Base-by-base conservation (phyloP, 2,329 filamentous ascomycete species). In the Bipolaris zeicola region DNA sequence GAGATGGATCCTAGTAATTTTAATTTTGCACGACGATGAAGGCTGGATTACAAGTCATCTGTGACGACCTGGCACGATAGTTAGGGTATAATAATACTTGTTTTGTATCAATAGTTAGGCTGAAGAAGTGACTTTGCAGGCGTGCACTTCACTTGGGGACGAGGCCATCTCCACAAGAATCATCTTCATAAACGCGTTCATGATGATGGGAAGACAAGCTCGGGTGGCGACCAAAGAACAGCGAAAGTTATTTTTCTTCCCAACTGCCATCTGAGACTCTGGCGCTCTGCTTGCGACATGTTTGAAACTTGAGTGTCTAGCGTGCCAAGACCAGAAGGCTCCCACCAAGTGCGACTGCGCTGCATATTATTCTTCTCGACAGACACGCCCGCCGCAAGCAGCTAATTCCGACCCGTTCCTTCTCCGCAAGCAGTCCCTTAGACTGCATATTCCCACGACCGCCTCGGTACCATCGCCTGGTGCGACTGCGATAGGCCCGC, bases 1-100 rank as follows among this genome's bases (percentile, higher is more conserved):
- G 39, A 56, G 49, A 28, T 58, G 63, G 50, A 43, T 46, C 60
- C 61, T 68, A 65, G 57, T 73, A 71, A 73, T 72, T 41, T 58
- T 57, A 56, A 43, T 56, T 33, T 61, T 56, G 49, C 42, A 34
- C 18, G 49, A 46, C 37, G 20, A 14, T 36, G 7, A 36, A n/a
- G 24, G 37, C 26, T 24, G 8, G 16, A n/a, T n/a, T 56, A 26
- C 45, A 22, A 16, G 28, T 31, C 18, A 16, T 31, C 20, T 1
- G 42, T 65, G 60, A 63, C 61, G 43, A n/a, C 44, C 52, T 71
- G 94, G 93, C 93, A 96, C 91, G 89, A 91, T 96, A 96, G 92
- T 97, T 92, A 96, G 28, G 28, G 10, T 96, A 96, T 96, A 96
- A 87, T 31, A 93, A 94, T 93, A 89, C 82, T 87, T 78, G 79